Conservation (phyloP, 179 eudicot genomes). For the Nepenthes alata region DNA sequence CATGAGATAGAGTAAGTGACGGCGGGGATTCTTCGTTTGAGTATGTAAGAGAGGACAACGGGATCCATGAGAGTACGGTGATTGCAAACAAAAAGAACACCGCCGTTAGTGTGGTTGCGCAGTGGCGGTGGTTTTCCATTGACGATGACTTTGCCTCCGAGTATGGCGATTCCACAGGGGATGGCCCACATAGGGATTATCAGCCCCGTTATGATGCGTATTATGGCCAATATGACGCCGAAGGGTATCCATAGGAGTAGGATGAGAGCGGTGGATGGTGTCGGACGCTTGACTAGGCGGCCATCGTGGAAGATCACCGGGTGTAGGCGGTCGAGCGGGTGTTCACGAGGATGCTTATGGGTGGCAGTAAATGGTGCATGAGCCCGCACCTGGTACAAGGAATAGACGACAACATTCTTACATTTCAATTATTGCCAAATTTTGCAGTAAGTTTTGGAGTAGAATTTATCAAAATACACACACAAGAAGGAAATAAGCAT, state of each 20-base stretch:
- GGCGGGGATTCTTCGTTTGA: slow-evolving; percentile 62
- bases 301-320: slow-evolving; percentile 99
- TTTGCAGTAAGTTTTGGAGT: too few species aligned
- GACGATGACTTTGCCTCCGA: slow-evolving; percentile 58
- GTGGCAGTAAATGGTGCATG: slow-evolving; percentile 34
- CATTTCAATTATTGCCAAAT: too few species aligned
- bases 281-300: slow-evolving; percentile 70
- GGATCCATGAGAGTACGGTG: slow-evolving; percentile 93
- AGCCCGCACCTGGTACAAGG: slow-evolving; percentile 28
- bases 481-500: too few species aligned
- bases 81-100: slow-evolving; percentile 80
- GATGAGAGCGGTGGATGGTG: slow-evolving; percentile 50
- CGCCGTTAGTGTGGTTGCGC: slow-evolving; percentile 25
- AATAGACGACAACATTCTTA: too few species aligned
- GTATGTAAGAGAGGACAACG: slow-evolving; percentile 60
- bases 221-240: slow-evolving; percentile 49
- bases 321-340: slow-evolving; percentile 37
- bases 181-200: slow-evolving; percentile 55
- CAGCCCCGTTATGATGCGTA: slow-evolving; percentile 43
- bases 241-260: slow-evolving; percentile 75
- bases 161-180: slow-evolving; percentile 36
- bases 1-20: slow-evolving; percentile 85
- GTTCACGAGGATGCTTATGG: slow-evolving; percentile 8
- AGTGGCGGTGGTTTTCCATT: slow-evolving; percentile 60
- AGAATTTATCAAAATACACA: too few species aligned